Base-by-base conservation (phyloP, 495 filamentous ascomycete species). In the Aspergillus funiculosus region DNA sequence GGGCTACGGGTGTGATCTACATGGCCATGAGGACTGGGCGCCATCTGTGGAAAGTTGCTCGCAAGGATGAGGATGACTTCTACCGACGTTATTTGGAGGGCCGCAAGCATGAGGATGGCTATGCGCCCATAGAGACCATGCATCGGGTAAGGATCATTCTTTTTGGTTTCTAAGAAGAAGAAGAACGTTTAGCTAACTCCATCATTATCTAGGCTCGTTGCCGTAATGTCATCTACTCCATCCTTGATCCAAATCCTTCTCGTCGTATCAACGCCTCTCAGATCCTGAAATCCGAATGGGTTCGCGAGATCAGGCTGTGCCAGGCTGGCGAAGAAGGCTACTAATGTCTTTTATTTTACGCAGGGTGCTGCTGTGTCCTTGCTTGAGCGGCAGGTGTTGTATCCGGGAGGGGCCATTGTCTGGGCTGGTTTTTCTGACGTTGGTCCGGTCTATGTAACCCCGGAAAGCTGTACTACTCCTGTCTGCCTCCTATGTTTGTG, bases 21-120 rank as follows among this genome's bases (percentile, higher is more conserved):
- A 97, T 99, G 94, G 92, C 92, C 5, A 99, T 98, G 92, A 78
- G 92, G 39, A 99, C 92, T 11, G 92, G 92, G 30, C 73, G 92
- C 24, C 94, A 99, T 68, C 71, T 97, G 4, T 99, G 92, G 92
- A 80, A 89, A n/a, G 77, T 95, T 9, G 92, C 92, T 5, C 87
- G 87, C 64, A 90, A 86, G 61, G 91, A 92, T 30, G 91, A 96
- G 56, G 92, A 98, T 54, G 94, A 97, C 51, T 99, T 96, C 55
- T 99, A 94, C 54, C 83, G 86, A 44, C 81, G 89, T 9, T 99
- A 99, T 57, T 72, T 97, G 5, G 85, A 94, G 57, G 92, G 89
- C 24, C 81, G 92, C 22, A 84, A 86, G 56, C 88, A 92, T 46
- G 92, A 97, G 58, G 87, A 87, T 69, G 92, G 92, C 27, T 97